phyloP scores from a whole-genome alignment of 1,284 basidiomycete genomes.

The Rhodotorula mucilaginosa region DNA sequence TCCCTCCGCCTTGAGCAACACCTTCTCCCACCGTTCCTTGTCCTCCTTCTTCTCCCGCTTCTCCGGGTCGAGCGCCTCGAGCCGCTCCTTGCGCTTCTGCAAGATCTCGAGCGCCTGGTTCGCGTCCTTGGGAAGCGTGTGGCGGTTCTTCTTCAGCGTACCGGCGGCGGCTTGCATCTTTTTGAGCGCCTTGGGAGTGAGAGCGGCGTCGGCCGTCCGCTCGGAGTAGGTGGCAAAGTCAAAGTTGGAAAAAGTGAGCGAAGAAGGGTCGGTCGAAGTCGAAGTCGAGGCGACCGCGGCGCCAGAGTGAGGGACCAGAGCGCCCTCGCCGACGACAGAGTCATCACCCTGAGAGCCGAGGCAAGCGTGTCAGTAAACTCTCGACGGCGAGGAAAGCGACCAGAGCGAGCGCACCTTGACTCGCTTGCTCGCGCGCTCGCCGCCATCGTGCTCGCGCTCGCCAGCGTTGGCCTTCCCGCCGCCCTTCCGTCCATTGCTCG shows the following conservation, averaged over 20 bases:
- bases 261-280: conserved; percentile 52
- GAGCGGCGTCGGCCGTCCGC: conserved; percentile 14
- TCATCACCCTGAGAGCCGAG: conserved; percentile 56
- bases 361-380: neutral
- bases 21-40: conserved; percentile 79
- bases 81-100: conserved; percentile 66
- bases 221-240: conserved; percentile 48
- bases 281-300: conserved; percentile 50
- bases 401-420: conserved; percentile 23
- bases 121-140: conserved; percentile 73
- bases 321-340: conserved; percentile 47
- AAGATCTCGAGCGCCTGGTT: conserved; percentile 78
- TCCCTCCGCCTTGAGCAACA: conserved; percentile 75
- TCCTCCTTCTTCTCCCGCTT: conserved; percentile 74
- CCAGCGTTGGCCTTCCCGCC: conserved; percentile 33
- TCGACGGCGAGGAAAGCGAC: neutral
- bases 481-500: conserved; percentile 48
- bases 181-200: conserved; percentile 29
- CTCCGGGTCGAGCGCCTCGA: conserved; percentile 70
- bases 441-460: conserved; percentile 7
- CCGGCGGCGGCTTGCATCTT: conserved; percentile 47
- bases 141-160: conserved; percentile 53
- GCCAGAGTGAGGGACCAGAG: conserved; percentile 14
- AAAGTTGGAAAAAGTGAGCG: conserved; percentile 68
- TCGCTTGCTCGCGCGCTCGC: conserved; percentile 33